phyloP scores from a whole-genome alignment of 2,329 filamentous ascomycete species.

The Penicillium sp. region DNA sequence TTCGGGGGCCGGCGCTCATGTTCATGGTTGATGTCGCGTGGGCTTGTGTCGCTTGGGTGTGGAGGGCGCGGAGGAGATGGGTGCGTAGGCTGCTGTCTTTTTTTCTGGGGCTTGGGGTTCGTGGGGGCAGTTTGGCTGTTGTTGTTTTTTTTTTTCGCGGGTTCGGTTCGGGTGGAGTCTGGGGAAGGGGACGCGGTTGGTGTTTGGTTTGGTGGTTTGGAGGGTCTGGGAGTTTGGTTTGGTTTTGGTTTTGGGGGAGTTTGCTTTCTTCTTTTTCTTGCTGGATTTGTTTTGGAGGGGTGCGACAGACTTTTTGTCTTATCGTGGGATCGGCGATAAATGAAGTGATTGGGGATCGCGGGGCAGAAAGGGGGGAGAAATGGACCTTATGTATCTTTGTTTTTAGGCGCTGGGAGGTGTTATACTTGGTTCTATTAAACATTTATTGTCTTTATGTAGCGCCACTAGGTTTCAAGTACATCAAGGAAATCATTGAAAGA shows the following conservation, averaged over 20 bases:
- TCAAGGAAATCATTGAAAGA: neutral
- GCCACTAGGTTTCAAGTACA: neutral
- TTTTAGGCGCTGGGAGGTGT: neutral
- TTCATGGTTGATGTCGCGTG: neutral
- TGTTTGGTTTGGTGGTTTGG: neutral
- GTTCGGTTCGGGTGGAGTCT: neutral
- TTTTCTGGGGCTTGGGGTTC: slow-evolving; percentile 2
- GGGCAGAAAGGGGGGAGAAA: slow-evolving; percentile 5
- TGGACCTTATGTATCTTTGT: neutral
- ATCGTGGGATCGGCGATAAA: slow-evolving; percentile 6
- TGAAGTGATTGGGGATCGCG: slow-evolving; percentile 10
- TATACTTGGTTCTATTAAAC: neutral
- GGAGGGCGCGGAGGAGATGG: slow-evolving; percentile 1
- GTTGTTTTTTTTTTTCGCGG: neutral
- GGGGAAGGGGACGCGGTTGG: too few species aligned
- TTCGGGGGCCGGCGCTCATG: slow-evolving; percentile 5
- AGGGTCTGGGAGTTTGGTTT: neutral
- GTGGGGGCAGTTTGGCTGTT: slow-evolving; percentile 6
- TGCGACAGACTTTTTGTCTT: slow-evolving; percentile 8
- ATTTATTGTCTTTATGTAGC: neutral
- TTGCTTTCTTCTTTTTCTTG: neutral
- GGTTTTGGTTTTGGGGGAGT: neutral
- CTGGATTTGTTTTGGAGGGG: neutral
- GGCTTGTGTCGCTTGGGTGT: neutral
- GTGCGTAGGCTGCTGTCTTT: slow-evolving; percentile 3